These are phyloP conservation scores for Kitagawia praeruptora DNA, from an alignment of 129 eudicot genomes.

Conservation along the genomic window DNA sequence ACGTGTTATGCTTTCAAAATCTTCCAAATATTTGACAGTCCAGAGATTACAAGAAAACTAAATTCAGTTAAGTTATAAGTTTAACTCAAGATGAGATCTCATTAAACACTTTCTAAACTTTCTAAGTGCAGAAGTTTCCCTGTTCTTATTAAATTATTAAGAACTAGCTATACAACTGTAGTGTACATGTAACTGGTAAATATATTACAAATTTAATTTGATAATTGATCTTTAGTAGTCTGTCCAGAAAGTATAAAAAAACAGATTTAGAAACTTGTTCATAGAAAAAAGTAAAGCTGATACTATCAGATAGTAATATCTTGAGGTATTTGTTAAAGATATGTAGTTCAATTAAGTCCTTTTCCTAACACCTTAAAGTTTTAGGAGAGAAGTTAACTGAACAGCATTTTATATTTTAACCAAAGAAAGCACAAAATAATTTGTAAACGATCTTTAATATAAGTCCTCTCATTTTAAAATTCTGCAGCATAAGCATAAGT, in stretches of 20 bases:
- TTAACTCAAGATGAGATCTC: background rate
- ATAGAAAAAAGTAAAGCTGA: background rate
- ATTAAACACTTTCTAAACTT: background rate
- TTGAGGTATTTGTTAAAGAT: background rate
- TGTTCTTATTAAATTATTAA: no score
- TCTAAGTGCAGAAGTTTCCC: no score
- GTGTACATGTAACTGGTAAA: no score
- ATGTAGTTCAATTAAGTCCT: background rate
- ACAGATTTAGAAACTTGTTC: background rate
- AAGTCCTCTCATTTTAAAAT: background rate
- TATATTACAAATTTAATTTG: no score
- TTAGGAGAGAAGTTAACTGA: background rate
- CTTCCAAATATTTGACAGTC: background rate
- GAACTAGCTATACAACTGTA: no score
- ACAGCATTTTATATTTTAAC: background rate
- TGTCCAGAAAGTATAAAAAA: no score
- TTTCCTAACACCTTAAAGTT: no score
- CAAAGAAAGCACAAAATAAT: background rate
- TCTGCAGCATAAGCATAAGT: background rate
- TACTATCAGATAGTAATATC: background rate
- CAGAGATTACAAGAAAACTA: background rate
- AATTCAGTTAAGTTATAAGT: background rate
- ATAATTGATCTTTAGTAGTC: no score
- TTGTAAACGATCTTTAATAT: background rate
- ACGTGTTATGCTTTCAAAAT: background rate